Base-by-base conservation (phyloP, 331 rosid genomes). In the Erythrophleum ivorense region DNA sequence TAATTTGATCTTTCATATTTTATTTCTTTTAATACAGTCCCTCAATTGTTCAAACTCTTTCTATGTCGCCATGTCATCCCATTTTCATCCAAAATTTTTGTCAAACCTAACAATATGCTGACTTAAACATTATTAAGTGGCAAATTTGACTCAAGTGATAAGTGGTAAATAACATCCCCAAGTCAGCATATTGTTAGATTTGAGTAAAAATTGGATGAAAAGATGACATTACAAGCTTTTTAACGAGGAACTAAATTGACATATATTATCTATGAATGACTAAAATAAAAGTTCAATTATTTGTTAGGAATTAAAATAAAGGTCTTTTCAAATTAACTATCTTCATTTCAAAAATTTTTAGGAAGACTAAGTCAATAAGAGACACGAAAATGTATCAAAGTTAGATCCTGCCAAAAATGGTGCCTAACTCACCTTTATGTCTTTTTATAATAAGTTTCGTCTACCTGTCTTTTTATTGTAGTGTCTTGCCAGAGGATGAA, bases 401-500 rank as follows among this genome's bases (percentile, higher is more conserved):
- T 6, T 45, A 8, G 49, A 45, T 45, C 19, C 19, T 15, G 7
- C 9, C 0, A 12, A 40, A 67, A 67, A 3, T 9, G 9, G 2
- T 9, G 33, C 46, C 24, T 40, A 18, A 40, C 52, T 24, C 29
- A 3, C 18, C 18, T 3, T 38, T 15, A 0, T 15, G 21, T 45
- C 0, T 36, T 18, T 67, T 67, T 18, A 68, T 68, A 13, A 43
- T 9, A 41, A 2, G 18, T 68, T 19, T 43, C 8, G 21, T 43
- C n/a, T 19, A 19, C 16, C 16, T 8, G 43, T 73, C 19, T 46
- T n/a, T 71, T 78, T 38, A 83, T 49, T 68, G 38, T 92, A 95
- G 98, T 79, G 80, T 81, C 11, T 84, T 88, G 85, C 99, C 99
- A 33, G 97, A 93, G 79, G 97, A 92, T 71, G 98, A 92, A 46